A percentile compares a stretch with the other conserved stretches of the same genome.
Evolutionary conservation across 345 rosid genomes (phyloP).

Genomic region (Gossypium ekmanianum): DNA sequence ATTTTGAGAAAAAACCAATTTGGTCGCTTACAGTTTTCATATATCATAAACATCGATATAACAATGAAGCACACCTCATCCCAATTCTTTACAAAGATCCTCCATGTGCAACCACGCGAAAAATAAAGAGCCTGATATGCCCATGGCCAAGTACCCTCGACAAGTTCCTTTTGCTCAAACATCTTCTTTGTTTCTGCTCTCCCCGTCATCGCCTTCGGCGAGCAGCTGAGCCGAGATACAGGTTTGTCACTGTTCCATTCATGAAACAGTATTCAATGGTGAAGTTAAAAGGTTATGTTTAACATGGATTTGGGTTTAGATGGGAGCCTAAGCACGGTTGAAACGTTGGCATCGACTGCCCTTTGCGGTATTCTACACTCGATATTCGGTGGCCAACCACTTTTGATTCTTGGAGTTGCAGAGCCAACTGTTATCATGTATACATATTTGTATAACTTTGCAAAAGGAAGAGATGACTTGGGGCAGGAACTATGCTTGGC

Average conservation of each 20-base stretch:
- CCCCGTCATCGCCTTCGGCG: slow-evolving; percentile 81
- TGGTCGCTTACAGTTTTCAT: not conserved
- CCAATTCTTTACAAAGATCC: not conserved
- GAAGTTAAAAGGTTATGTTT: not conserved
- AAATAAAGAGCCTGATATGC: slow-evolving; percentile 76
- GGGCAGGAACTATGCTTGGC: slow-evolving; percentile 67
- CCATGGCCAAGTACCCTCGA: slow-evolving; percentile 69
- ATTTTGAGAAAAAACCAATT: not conserved
- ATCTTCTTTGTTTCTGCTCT: slow-evolving; percentile 66
- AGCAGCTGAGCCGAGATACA: slow-evolving; percentile 74
- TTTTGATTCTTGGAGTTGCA: slow-evolving; percentile 76
- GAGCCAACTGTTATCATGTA: slow-evolving; percentile 88
- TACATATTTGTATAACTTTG: slow-evolving; percentile 64
- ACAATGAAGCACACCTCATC: not conserved
- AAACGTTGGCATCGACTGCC: too few species aligned
- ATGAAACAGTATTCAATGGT: not conserved
- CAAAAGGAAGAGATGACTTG: slow-evolving; percentile 50
- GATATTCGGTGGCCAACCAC: slow-evolving; percentile 70
- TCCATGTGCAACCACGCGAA: slow-evolving; percentile 52
- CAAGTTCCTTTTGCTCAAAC: slow-evolving; percentile 68
- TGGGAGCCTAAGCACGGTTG: slow-evolving; percentile 31
- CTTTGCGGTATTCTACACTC: too few species aligned
- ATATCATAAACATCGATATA: not conserved
- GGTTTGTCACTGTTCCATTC: slow-evolving; percentile 29
- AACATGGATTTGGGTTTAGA: slow-evolving; percentile 30